phyloP scores from a whole-genome alignment of 192 early-diverging fungal species.

The Coemansia asiatica region DNA sequence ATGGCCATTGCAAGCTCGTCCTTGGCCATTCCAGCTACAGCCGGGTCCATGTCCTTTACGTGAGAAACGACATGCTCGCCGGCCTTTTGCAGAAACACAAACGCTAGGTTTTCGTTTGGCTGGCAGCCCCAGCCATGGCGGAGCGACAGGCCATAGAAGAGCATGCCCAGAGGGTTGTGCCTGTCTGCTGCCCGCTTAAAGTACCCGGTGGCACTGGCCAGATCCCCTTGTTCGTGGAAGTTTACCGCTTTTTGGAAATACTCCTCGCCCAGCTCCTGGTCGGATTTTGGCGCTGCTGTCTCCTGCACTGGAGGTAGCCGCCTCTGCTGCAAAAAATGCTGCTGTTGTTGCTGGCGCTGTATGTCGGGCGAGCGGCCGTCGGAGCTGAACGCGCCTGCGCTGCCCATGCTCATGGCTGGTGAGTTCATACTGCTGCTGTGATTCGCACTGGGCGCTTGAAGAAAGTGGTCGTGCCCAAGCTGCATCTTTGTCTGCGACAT shows the following conservation, averaged over 20 bases:
- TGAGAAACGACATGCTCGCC: constrained; percentile 66
- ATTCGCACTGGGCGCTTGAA: background rate
- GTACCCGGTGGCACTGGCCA: constrained; percentile 70
- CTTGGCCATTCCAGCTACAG: constrained; percentile 61
- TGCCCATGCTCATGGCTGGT: background rate
- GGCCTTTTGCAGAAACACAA: constrained; percentile 70
- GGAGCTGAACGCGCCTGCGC: no score
- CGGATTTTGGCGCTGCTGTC: constrained; percentile 11
- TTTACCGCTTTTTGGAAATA: constrained; percentile 66
- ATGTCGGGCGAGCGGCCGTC: constrained; percentile 8
- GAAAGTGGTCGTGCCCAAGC: background rate
- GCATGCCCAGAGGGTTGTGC: constrained; percentile 65
- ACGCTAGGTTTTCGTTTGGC: constrained; percentile 63
- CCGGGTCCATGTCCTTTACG: constrained; percentile 60
- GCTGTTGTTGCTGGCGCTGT: background rate
- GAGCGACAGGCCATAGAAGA: constrained; percentile 73
- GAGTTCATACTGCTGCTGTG: constrained; percentile 7
- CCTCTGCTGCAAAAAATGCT: constrained; percentile 5
- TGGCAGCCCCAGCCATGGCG: constrained; percentile 81
- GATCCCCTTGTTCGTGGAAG: constrained; percentile 68
- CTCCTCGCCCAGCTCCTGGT: constrained; percentile 58
- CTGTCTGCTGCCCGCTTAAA: constrained; percentile 67
- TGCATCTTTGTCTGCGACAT: background rate
- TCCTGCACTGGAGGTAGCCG: background rate
- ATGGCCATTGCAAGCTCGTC: constrained; percentile 74